Percentiles rank a stretch among this genome's conserved stretches.
Evolutionary conservation across 768 basidiomycete species (phyloP).

Genomic region (Rhizopogon sp.): DNA sequence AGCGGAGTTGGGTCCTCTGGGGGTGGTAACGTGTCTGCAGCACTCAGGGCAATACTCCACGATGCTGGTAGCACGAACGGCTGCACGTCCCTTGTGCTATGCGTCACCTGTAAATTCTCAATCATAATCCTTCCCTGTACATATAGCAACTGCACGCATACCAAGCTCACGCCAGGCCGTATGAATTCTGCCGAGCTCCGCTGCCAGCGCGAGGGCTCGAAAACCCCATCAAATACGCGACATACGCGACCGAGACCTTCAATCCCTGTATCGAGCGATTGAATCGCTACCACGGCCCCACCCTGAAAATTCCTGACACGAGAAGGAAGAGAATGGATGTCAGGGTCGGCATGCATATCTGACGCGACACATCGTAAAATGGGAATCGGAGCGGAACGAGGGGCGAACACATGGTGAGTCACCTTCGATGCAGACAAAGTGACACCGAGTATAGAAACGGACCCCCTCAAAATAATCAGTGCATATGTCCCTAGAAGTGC

Average conservation of each 20-base stretch:
- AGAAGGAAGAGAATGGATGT: constrained; percentile 4
- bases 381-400: constrained; percentile 75
- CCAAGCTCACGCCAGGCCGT: constrained; percentile 30
- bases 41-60: constrained; percentile 28
- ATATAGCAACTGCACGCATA: constrained; percentile 47
- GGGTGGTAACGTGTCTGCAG: neutral
- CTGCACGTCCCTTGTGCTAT: constrained; percentile 23
- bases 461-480: constrained; percentile 59
- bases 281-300: constrained; percentile 48
- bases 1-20: constrained; percentile 16
- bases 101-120: constrained; percentile 14
- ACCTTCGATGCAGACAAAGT: constrained; percentile 35
- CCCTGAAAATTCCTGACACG: constrained; percentile 11
- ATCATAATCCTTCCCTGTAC: constrained; percentile 9
- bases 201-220: constrained; percentile 48
- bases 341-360: constrained; percentile 1
- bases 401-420: constrained; percentile 62
- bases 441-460: constrained; percentile 54
- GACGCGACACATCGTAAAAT: constrained; percentile 31
- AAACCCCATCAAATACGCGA: constrained; percentile 56
- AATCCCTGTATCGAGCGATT: constrained; percentile 53
- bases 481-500: constrained; percentile 65
- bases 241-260: constrained; percentile 64
- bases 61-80: constrained; percentile 32
- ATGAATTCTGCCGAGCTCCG: constrained; percentile 19